Percentiles rank a stretch among this genome's conserved stretches.
These are phyloP conservation scores for Colletotrichum sp. DNA, from an alignment of 2,329 filamentous ascomycete genomes.

Conservation along the genomic window DNA sequence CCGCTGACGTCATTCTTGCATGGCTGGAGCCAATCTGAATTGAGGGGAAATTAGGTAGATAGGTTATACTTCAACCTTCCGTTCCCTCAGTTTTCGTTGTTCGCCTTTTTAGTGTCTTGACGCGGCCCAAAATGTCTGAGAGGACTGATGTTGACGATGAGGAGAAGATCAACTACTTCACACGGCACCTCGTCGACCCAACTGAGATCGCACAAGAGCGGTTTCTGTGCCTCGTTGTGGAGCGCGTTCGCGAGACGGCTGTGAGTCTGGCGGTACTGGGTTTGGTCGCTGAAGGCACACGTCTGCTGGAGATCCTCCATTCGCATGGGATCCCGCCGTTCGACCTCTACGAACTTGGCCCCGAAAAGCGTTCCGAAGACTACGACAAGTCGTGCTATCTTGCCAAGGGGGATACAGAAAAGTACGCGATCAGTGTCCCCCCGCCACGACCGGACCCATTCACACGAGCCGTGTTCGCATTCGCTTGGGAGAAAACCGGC, in stretches of 20 bases:
- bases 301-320: neutral
- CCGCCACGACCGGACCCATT: neutral
- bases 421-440: neutral
- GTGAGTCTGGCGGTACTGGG: neutral
- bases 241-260: neutral
- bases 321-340: neutral
- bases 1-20: neutral
- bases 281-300: neutral
- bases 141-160: neutral
- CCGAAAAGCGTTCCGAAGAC: neutral
- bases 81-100: neutral
- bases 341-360: neutral
- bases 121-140: neutral
- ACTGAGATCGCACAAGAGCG: neutral
- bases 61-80: neutral
- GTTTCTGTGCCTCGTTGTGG: neutral
- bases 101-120: neutral
- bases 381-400: neutral
- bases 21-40: neutral
- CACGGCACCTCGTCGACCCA: neutral
- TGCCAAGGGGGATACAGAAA: neutral
- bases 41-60: neutral
- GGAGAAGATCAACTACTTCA: neutral
- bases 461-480: neutral
- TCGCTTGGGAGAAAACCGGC: neutral